A percentile compares a stretch with the other conserved stretches of the same genome.
Conservation (phyloP, 2,329 filamentous ascomycete genomes). For the Pyrenochaeta sp. region DNA sequence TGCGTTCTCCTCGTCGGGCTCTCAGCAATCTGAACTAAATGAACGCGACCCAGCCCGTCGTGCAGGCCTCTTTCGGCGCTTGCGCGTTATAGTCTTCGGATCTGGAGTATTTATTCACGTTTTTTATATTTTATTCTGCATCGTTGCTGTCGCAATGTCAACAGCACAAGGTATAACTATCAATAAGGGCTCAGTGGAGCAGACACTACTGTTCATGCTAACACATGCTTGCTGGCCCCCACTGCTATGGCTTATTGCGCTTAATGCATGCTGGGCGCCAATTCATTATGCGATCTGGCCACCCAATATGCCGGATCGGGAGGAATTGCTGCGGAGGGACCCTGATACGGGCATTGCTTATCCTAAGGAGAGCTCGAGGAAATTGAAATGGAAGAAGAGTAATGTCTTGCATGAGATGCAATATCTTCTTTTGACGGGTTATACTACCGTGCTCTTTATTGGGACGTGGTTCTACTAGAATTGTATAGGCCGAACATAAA, state of each 20-base stretch:
- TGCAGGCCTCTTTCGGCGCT: conserved; percentile 7
- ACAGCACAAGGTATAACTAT: conserved; percentile 11
- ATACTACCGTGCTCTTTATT: conserved; percentile 9
- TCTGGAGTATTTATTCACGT: conserved; percentile 12
- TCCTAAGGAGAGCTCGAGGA: conserved; percentile 8
- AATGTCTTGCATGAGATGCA: conserved; percentile 11
- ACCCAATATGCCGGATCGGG: conserved; percentile 11
- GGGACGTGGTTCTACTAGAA: conserved; percentile 7
- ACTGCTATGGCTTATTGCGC: conserved; percentile 11
- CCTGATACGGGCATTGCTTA: conserved; percentile 9
- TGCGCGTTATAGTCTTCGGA: conserved; percentile 11
- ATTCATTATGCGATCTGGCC: conserved; percentile 12
- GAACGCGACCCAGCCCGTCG: conserved; percentile 9
- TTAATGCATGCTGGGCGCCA: conserved; percentile 8
- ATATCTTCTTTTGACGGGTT: conserved; percentile 8
- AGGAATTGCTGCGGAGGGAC: conserved; percentile 9
- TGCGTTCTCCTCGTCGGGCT: conserved; percentile 11
- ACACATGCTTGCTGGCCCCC: conserved; percentile 15
- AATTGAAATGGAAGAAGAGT: conserved; percentile 10
- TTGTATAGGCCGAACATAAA: neutral
- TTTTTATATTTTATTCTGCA: conserved; percentile 8
- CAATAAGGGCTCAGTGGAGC: conserved; percentile 7
- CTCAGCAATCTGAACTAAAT: conserved; percentile 7
- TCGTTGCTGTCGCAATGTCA: conserved; percentile 6
- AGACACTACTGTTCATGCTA: conserved; percentile 12